Percentiles rank a stretch among this genome's conserved stretches.
phyloP scores from a whole-genome alignment of 2,329 filamentous ascomycete species.

The Hymenoscyphus repandus region DNA sequence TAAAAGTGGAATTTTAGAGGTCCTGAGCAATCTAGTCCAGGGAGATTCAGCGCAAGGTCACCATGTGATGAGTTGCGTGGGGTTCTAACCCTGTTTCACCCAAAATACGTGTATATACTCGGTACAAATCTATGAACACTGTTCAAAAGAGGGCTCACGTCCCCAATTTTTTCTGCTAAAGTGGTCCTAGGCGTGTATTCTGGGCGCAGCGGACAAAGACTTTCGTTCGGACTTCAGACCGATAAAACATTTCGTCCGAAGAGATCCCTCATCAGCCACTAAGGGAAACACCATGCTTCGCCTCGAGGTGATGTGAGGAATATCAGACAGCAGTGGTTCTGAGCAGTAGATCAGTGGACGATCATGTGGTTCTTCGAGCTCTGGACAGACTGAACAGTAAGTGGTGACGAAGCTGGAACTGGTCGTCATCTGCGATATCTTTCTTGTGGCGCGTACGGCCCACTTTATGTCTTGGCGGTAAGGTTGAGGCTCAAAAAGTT shows the following conservation, averaged over 20 bases:
- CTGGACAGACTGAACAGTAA: constrained; percentile 4
- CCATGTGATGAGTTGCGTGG: neutral
- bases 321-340: constrained; percentile 17
- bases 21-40: neutral
- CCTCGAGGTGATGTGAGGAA: constrained; percentile 3
- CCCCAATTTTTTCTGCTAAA: no score
- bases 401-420: constrained; percentile 20
- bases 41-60: neutral
- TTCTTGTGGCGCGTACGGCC: no score
- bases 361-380: neutral
- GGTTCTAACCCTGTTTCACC: neutral
- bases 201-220: no score
- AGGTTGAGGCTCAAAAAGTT: constrained; percentile 3
- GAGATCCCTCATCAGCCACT: constrained; percentile 6
- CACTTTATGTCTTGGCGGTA: neutral
- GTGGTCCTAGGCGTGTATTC: no score
- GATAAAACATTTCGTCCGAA: constrained; percentile 10
- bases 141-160: no score
- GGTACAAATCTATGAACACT: neutral
- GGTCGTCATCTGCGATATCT: neutral
- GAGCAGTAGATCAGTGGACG: constrained; percentile 6
- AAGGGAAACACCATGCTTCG: neutral
- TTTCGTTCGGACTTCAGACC: neutral
- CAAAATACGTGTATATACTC: neutral
- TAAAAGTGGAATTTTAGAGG: constrained; percentile 4